phyloP scores from a whole-genome alignment of 345 rosid species.

The Melaleuca quinquenervia region DNA sequence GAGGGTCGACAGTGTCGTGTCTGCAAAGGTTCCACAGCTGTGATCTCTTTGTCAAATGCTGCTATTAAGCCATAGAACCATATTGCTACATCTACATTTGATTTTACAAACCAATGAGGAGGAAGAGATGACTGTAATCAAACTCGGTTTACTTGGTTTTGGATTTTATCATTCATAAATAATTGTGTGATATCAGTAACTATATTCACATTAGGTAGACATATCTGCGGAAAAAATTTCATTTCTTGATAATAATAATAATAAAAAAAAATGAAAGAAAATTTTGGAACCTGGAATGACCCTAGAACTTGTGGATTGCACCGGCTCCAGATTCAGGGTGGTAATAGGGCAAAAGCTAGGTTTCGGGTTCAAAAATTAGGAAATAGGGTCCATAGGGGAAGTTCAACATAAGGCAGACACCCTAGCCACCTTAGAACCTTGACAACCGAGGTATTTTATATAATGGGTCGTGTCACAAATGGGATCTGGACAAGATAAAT shows the following conservation, averaged over 20 bases:
- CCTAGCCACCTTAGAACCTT: background rate
- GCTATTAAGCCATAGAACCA: background rate
- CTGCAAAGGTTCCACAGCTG: background rate
- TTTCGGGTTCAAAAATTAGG: background rate
- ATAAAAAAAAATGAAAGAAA: background rate
- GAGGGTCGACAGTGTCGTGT: background rate
- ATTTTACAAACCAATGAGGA: background rate
- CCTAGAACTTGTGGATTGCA: background rate
- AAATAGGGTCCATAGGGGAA: background rate
- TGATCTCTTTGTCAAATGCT: background rate
- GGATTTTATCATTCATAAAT: background rate
- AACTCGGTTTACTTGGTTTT: background rate
- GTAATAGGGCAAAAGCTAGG: background rate
- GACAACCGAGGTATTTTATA: background rate
- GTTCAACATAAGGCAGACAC: background rate
- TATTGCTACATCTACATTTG: background rate
- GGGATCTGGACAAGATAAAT: background rate
- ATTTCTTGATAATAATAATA: background rate
- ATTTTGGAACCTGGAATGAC: background rate
- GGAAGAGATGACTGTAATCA: background rate
- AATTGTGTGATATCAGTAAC: background rate
- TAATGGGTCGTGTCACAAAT: background rate
- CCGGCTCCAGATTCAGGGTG: background rate
- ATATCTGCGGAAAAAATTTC: background rate
- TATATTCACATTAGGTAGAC: background rate